Conservation (phyloP, 176 grass and related monocot genomes). For the Eleusine coracana region DNA sequence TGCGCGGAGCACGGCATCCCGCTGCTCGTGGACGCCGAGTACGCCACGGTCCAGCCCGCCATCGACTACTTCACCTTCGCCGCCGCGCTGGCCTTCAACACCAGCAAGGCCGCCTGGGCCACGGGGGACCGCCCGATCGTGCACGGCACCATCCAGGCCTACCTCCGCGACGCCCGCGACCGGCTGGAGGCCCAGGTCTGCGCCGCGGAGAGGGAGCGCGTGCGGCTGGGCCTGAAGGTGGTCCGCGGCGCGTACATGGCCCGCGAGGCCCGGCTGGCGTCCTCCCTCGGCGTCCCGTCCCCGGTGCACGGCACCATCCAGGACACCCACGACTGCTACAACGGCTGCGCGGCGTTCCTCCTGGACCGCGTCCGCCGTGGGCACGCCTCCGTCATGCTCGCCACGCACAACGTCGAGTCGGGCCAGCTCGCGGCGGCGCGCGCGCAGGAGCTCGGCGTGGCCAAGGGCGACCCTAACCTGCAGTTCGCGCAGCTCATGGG, state of each 20-base stretch:
- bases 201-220: conserved; percentile 48
- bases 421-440: conserved; percentile 63
- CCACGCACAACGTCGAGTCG: conserved; percentile 84
- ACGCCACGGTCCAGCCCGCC: conserved; percentile 79
- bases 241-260: conserved; percentile 95
- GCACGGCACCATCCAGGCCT: conserved; percentile 81
- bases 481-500: conserved; percentile 98
- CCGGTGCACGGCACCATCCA: conserved; percentile 68
- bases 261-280: conserved; percentile 58
- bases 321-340: conserved; percentile 89
- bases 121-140: conserved; percentile 51
- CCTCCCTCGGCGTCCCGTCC: conserved; percentile 70
- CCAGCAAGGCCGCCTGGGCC: not conserved
- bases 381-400: conserved; percentile 59
- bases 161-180: conserved; percentile 76
- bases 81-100: conserved; percentile 62
- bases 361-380: conserved; percentile 72
- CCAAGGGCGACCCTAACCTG: conserved; percentile 58
- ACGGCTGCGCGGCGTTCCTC: conserved; percentile 77
- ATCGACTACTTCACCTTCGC: conserved; percentile 91
- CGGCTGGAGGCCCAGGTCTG: conserved; percentile 56
- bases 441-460: conserved; percentile 69
- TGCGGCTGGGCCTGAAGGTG: conserved; percentile 75
- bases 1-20: conserved; percentile 65
- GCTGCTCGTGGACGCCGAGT: conserved; percentile 91